Conservation (phyloP, 2,329 filamentous ascomycete genomes). For the Pyricularia grisea region DNA sequence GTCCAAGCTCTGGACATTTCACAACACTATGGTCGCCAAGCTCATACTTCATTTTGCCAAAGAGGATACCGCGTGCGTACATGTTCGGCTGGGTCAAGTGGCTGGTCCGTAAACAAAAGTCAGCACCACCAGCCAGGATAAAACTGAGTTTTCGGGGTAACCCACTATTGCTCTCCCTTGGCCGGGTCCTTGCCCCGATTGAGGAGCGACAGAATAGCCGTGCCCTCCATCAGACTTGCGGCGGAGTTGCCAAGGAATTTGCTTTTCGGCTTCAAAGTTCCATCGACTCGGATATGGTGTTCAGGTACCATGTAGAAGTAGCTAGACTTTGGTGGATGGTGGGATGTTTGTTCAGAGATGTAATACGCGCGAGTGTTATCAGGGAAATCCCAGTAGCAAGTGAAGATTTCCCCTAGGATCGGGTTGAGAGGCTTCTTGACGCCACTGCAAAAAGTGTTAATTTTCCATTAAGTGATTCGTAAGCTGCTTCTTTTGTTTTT, state of each 20-base stretch:
- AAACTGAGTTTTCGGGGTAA: constrained; percentile 10
- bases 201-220: constrained; percentile 73
- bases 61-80: constrained; percentile 94
- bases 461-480: not conserved
- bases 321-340: constrained; percentile 96
- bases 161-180: constrained; percentile 80
- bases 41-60: constrained; percentile 99
- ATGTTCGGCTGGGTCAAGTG: constrained; percentile 97
- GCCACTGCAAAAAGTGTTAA: constrained; percentile 46
- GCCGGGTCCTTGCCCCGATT: constrained; percentile 61
- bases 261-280: constrained; percentile 87
- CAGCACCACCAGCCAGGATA: not conserved
- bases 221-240: constrained; percentile 96
- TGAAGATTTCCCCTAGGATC: constrained; percentile 88
- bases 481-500: not conserved
- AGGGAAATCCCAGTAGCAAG: constrained; percentile 89
- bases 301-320: constrained; percentile 98
- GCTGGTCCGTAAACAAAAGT: constrained; percentile 31
- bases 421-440: constrained; percentile 98
- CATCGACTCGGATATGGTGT: constrained; percentile 89
- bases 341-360: constrained; percentile 93
- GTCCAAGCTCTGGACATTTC: constrained; percentile 75
- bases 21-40: constrained; percentile 93
- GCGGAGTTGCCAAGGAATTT: constrained; percentile 96
- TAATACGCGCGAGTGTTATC: constrained; percentile 86